phyloP scores from a whole-genome alignment of 2,329 filamentous ascomycete genomes.

The Tolypocladium tundrense region DNA sequence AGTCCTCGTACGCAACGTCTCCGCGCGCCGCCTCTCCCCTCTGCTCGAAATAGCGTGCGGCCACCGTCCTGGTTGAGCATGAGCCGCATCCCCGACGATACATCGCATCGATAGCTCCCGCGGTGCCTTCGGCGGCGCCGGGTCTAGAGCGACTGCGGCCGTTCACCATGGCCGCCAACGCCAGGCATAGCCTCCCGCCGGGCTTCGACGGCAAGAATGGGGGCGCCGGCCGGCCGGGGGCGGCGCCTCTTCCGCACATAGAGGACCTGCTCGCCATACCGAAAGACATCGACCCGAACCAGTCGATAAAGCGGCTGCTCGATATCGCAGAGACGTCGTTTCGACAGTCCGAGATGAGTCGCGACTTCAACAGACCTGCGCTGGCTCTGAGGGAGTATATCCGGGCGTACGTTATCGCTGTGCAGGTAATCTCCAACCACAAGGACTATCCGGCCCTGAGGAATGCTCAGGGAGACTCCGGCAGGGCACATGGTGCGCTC shows the following conservation, averaged over 20 bases:
- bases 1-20: not conserved
- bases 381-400: constrained; percentile 77
- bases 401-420: constrained; percentile 66
- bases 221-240: constrained; percentile 12
- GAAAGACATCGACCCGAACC: constrained; percentile 35
- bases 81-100: not conserved
- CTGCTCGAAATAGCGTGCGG: not conserved
- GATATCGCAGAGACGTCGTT: constrained; percentile 42
- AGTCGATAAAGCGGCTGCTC: constrained; percentile 43
- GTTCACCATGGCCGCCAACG: constrained; percentile 20
- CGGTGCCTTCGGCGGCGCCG: not conserved
- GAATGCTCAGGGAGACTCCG: constrained; percentile 37
- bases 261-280: constrained; percentile 39
- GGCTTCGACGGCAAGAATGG: constrained; percentile 17
- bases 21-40: not conserved
- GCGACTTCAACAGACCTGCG: constrained; percentile 58
- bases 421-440: constrained; percentile 67
- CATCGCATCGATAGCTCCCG: not conserved
- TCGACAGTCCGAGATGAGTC: constrained; percentile 49
- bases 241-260: constrained; percentile 37
- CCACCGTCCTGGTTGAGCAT: not conserved
- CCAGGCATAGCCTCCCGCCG: constrained; percentile 17
- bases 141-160: constrained; percentile 10
- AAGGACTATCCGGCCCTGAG: constrained; percentile 60
- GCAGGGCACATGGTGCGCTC: constrained; percentile 37